Percentiles rank a stretch among this genome's conserved stretches.
Conservation (phyloP, 352 stramenopile genomes). For the Phytopythium ostracodes region DNA sequence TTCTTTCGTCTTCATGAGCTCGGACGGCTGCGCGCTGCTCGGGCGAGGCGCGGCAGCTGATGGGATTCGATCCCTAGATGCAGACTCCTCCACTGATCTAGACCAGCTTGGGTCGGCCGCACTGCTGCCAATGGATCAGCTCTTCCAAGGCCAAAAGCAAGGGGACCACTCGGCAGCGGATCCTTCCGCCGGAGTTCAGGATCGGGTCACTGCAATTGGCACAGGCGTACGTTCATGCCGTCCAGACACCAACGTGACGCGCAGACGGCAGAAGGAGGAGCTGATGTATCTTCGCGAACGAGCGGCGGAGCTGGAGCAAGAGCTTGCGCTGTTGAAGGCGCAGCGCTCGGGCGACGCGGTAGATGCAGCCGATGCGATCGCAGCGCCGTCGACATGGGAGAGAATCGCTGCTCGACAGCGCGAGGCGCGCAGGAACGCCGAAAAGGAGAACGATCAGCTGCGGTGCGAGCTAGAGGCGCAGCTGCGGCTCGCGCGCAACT, state of each 20-base stretch:
- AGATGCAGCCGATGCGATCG: background rate
- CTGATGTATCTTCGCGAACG: background rate
- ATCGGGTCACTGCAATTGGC: no score
- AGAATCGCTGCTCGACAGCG: conserved; percentile 10
- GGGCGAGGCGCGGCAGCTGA: no score
- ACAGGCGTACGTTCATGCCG: background rate
- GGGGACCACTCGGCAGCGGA: background rate
- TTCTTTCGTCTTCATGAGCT: no score
- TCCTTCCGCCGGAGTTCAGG: background rate
- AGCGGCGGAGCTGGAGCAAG: conserved; percentile 1
- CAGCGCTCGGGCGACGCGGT: background rate
- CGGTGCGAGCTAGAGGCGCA: conserved; percentile 5
- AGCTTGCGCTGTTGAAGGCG: background rate
- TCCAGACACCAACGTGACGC: background rate
- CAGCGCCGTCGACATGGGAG: background rate
- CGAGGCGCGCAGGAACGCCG: conserved; percentile 4
- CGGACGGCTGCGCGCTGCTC: no score
- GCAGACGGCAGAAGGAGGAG: background rate
- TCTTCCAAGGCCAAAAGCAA: no score
- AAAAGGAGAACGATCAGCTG: conserved; percentile 13
- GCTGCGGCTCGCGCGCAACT: conserved; percentile 7
- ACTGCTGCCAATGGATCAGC: no score
- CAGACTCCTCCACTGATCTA: no score
- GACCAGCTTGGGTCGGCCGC: no score
- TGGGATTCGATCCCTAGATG: no score